Base-by-base conservation (phyloP, 2,329 filamentous ascomycete species). In the Alternaria consortialis region DNA sequence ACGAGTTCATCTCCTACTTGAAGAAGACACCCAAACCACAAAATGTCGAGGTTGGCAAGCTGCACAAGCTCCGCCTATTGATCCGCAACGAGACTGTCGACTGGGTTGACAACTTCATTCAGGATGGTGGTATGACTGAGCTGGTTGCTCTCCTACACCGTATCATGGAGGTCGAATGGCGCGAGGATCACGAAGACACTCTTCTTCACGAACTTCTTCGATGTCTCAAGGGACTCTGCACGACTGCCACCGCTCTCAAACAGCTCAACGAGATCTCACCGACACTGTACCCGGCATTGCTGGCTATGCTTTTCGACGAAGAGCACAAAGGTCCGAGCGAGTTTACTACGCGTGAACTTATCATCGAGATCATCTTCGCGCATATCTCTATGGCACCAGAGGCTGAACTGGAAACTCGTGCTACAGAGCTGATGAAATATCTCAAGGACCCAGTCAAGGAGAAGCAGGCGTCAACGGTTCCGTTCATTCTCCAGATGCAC, bases 311-410 rank as follows among this genome's bases (percentile, higher is more conserved):
- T 40, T 98, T 98, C 72, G 94, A 97, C 72, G 92, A 96, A n/a
- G 94, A 98, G 76, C 96, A 94, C 83, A 98, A 98, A 78, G 95
- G 95, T 0, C 95, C 95, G 0, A 96, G 92, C 81, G 95, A 99
- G 79, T 99, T 97, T 77, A 95, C 91, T 5, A 98, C 95, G 12
- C 90, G 95, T 56, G 91, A 90, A 70, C 92, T 98, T 70, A 91
- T 98, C 74, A 92, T 94, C 37, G 95, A 91, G 50, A 85, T 98
- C 7, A 83, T 99, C 25, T 94, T 97, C 74, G 94, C 91, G 15
- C 95, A 97, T 77, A 90, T 98, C 53, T 88, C 93, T 1, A 88
- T 90, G 29, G 79, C 79, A 11, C 71, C 71, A 17, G 68, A 65
- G 66, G 78, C 83, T 4, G 88, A 93, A 69, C 85, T 90, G n/a